Percentiles rank a stretch among this genome's conserved stretches.
Conservation (phyloP, 352 stramenopile genomes). For the Phytophthora parvispora region DNA sequence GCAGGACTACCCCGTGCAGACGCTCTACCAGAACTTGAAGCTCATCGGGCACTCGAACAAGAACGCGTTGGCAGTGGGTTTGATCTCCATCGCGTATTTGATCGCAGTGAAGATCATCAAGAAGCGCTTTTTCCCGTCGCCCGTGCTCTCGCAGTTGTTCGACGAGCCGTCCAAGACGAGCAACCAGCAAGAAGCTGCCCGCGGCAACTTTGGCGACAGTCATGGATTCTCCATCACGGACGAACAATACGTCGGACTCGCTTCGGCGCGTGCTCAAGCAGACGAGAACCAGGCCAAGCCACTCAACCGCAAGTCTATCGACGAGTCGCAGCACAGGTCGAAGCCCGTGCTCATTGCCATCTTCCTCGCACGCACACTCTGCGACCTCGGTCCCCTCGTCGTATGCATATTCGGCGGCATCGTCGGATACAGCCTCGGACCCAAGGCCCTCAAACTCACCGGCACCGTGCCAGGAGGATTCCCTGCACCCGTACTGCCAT, state of each 20-base stretch:
- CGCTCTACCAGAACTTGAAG: conserved; percentile 61
- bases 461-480: conserved; percentile 74
- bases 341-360: conserved; percentile 21
- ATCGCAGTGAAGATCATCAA: conserved; percentile 28
- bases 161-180: not conserved
- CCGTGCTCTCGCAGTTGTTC: conserved; percentile 20
- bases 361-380: conserved; percentile 52
- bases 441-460: conserved; percentile 75
- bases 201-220: conserved; percentile 8
- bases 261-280: conserved; percentile 2
- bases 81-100: conserved; percentile 29
- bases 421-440: conserved; percentile 53
- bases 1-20: conserved; percentile 55
- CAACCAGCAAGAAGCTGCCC: not conserved
- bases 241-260: conserved; percentile 38
- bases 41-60: conserved; percentile 70
- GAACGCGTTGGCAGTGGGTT: conserved; percentile 66
- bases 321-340: conserved; percentile 3
- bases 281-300: conserved; percentile 14
- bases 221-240: conserved; percentile 55
- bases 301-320: conserved; percentile 17
- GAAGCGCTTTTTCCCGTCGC: conserved; percentile 31
- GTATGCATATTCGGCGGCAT: conserved; percentile 79
- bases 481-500: conserved; percentile 43
- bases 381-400: conserved; percentile 72